These are phyloP conservation scores for Cytospora piceae DNA, from an alignment of 2,329 filamentous ascomycete genomes.

Conservation along the genomic window DNA sequence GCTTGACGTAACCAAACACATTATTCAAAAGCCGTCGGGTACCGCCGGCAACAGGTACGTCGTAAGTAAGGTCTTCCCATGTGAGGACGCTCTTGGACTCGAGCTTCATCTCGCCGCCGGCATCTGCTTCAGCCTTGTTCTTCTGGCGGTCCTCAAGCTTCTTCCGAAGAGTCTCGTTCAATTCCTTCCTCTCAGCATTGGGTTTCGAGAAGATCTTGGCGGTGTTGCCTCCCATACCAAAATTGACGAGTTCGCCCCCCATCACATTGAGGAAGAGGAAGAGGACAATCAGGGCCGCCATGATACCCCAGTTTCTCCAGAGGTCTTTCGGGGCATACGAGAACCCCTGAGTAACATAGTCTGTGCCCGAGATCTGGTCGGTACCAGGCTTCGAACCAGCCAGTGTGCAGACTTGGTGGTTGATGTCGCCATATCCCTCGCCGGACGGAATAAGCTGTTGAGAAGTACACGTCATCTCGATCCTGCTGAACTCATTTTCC, in stretches of 20 bases:
- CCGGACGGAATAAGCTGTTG: constrained; percentile 74
- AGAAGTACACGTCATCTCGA: constrained; percentile 70
- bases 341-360: constrained; percentile 72
- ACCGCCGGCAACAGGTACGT: constrained; percentile 63
- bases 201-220: constrained; percentile 77
- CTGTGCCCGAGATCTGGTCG: constrained; percentile 63
- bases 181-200: constrained; percentile 65
- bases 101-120: constrained; percentile 52
- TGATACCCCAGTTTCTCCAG: constrained; percentile 85
- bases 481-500: constrained; percentile 80
- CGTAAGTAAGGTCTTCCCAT: constrained; percentile 84
- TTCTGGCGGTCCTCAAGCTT: constrained; percentile 62
- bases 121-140: constrained; percentile 49
- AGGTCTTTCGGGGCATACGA: constrained; percentile 68
- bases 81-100: constrained; percentile 72
- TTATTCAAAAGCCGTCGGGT: constrained; percentile 59
- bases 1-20: constrained; percentile 71
- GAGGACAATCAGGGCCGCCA: constrained; percentile 72
- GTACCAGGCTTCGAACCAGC: constrained; percentile 71
- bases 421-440: constrained; percentile 69
- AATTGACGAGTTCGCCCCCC: constrained; percentile 77
- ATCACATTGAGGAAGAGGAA: constrained; percentile 78
- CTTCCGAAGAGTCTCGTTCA: constrained; percentile 65
- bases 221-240: constrained; percentile 78
- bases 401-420: constrained; percentile 81